Base-by-base conservation (phyloP, 106 monocot species). In the Allium sativum region DNA sequence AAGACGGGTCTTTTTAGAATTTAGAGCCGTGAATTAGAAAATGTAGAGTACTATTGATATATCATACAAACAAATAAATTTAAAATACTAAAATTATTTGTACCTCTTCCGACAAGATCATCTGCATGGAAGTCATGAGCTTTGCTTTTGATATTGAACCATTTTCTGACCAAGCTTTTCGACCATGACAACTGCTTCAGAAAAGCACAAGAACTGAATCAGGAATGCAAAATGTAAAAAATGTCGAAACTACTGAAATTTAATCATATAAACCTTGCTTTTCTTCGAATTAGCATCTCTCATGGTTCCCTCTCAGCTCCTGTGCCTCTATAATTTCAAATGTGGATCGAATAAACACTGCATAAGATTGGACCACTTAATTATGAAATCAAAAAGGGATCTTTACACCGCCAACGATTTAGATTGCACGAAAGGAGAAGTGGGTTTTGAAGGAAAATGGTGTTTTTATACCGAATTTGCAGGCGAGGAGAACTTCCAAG, bases 81-180 rank as follows among this genome's bases (percentile, higher is more conserved):
- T 10, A 56, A 66, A 22, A 66, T 18, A 13, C 52, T 9, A 42
- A 7, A 14, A 51, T 47, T 41, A 59, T 43, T 13, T 64, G 19
- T 21, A 85, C 90, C 90, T 79, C 72, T 80, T 2, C 44, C 58
- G 45, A 70, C 66, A 42, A 70, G 58, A 76, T 82, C 78, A 72
- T 82, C 85, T 31, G 82, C 74, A 72, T 82, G 79, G 52, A 82
- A 85, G 45, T 82, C 79, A 46, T 90, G 79, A 65, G 77, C 62
- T 77, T 90, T 90, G 62, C 76, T 76, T 74, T 79, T 90, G 68
- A 81, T 74, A 53, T 77, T 81, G 74, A 85, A 90, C 90, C 85
- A 90, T 71, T 86, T 90, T 50, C 69, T 80, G 22, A 82, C 72
- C 55, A 90, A 74, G 69, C 55, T 63, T 63, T 90, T 90, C 43